Percentiles rank a stretch among this genome's conserved stretches.
Evolutionary conservation across 2,329 filamentous ascomycete genomes (phyloP).

Genomic region (Curvularia verruculosa): DNA sequence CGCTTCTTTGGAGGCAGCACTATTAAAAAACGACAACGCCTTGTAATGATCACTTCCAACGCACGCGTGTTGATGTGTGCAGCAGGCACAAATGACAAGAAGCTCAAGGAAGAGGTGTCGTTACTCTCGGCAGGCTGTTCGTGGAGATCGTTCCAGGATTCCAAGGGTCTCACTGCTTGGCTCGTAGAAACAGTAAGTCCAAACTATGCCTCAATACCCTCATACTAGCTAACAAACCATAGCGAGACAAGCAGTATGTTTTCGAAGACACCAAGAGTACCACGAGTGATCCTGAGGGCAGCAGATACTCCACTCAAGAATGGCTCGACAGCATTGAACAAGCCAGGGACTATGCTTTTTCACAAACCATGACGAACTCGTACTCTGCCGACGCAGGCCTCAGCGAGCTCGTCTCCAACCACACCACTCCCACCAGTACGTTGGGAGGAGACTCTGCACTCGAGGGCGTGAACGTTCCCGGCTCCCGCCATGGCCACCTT

Average conservation of each 20-base stretch:
- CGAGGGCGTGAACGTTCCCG: constrained; percentile 58
- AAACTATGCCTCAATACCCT: background rate
- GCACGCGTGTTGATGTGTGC: constrained; percentile 89
- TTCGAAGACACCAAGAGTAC: constrained; percentile 91
- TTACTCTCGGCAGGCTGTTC: constrained; percentile 74
- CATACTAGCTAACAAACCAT: constrained; percentile 15
- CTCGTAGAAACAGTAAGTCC: constrained; percentile 87
- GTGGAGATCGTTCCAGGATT: constrained; percentile 81
- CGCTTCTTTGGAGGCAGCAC: constrained; percentile 91
- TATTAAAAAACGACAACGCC: constrained; percentile 87
- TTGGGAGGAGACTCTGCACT: constrained; percentile 61
- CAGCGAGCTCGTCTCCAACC: constrained; percentile 57
- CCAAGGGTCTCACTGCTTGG: constrained; percentile 88
- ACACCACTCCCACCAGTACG: constrained; percentile 80
- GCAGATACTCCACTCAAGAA: constrained; percentile 76
- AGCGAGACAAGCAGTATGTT: constrained; percentile 88
- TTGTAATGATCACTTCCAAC: constrained; percentile 94
- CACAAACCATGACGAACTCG: constrained; percentile 69
- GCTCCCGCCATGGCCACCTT: constrained; percentile 56
- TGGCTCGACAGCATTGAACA: constrained; percentile 91
- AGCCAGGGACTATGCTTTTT: constrained; percentile 81
- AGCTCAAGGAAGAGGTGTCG: constrained; percentile 90
- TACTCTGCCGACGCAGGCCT: constrained; percentile 63
- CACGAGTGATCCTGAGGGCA: constrained; percentile 65
- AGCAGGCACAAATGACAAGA: constrained; percentile 93